These are phyloP conservation scores for Botrytis squamosa DNA, from an alignment of 2,329 filamentous ascomycete species.

Conservation along the genomic window DNA sequence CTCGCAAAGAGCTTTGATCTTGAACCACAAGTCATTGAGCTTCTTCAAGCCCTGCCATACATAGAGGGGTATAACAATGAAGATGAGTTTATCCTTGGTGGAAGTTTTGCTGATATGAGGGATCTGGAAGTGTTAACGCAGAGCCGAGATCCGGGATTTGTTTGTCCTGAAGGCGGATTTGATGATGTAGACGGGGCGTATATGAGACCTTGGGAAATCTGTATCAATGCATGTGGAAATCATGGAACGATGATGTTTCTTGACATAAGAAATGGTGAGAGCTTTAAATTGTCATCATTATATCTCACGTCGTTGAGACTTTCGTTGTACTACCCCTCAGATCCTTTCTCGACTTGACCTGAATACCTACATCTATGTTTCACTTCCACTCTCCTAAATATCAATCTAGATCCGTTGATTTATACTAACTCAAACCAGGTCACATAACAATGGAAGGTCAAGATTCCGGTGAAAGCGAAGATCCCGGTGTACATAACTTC, in stretches of 20 bases:
- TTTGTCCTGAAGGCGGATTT: conserved; percentile 2
- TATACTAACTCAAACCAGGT: neutral
- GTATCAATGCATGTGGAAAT: conserved; percentile 5
- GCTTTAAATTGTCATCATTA: neutral
- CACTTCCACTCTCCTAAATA: neutral
- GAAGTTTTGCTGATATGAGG: conserved; percentile 26
- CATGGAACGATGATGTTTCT: neutral
- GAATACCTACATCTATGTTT: neutral
- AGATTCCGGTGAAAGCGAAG: neutral
- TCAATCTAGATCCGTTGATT: neutral
- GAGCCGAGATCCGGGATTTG: conserved; percentile 23
- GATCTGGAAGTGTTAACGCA: neutral
- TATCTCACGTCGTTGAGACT: neutral
- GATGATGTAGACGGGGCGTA: conserved; percentile 18
- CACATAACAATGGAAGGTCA: conserved; percentile 13
- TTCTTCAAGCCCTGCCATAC: conserved; percentile 25
- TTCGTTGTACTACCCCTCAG: neutral
- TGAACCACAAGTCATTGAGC: conserved; percentile 21
- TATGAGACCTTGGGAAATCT: conserved; percentile 5
- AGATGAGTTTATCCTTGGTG: conserved; percentile 24
- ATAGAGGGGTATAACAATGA: conserved; percentile 17
- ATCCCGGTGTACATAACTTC: neutral
- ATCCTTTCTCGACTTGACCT: neutral
- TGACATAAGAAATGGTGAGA: conserved; percentile 12
- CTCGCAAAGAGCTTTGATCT: conserved; percentile 20